A percentile compares a stretch with the other conserved stretches of the same genome.
These are phyloP conservation scores for Cercophora newfieldiana DNA, from an alignment of 495 filamentous ascomycete species.

Conservation along the genomic window DNA sequence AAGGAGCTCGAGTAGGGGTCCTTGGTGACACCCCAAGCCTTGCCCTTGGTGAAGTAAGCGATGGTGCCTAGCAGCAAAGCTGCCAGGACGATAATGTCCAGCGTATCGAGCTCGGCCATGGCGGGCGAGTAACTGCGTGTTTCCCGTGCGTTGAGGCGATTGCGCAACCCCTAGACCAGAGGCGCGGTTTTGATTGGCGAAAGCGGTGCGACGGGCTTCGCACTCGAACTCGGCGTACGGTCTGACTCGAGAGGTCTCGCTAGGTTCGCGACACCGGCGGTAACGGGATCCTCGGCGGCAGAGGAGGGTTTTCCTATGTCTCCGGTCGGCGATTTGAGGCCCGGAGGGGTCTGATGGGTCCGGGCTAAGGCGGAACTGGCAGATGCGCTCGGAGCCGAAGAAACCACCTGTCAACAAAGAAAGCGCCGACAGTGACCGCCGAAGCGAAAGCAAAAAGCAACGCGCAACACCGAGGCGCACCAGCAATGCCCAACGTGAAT, in stretches of 20 bases:
- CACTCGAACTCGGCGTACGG: neutral
- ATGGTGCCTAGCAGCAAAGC: slow-evolving; percentile 81
- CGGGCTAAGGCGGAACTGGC: neutral
- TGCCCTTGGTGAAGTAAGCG: slow-evolving; percentile 97
- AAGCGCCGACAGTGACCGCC: neutral
- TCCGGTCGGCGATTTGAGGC: neutral
- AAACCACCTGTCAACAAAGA: slow-evolving; percentile 6
- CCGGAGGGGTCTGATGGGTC: neutral
- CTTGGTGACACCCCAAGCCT: slow-evolving; percentile 82
- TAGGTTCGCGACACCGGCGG: neutral
- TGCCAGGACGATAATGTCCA: slow-evolving; percentile 89
- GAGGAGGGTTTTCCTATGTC: neutral
- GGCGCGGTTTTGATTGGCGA: neutral
- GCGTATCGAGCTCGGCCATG: slow-evolving; percentile 95
- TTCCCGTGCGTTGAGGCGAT: neutral
- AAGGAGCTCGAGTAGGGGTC: slow-evolving; percentile 81
- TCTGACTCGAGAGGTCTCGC: neutral
- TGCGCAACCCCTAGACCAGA: too few species aligned
- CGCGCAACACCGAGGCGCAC: neutral
- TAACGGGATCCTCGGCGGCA: neutral
- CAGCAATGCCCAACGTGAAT: slow-evolving; percentile 3
- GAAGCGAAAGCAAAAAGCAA: neutral
- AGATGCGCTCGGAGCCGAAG: neutral
- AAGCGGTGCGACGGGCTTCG: neutral
- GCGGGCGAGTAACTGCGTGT: slow-evolving; percentile 13